Conservation (phyloP, 805 yeast genomes). For the Myxozyma neglecta region DNA sequence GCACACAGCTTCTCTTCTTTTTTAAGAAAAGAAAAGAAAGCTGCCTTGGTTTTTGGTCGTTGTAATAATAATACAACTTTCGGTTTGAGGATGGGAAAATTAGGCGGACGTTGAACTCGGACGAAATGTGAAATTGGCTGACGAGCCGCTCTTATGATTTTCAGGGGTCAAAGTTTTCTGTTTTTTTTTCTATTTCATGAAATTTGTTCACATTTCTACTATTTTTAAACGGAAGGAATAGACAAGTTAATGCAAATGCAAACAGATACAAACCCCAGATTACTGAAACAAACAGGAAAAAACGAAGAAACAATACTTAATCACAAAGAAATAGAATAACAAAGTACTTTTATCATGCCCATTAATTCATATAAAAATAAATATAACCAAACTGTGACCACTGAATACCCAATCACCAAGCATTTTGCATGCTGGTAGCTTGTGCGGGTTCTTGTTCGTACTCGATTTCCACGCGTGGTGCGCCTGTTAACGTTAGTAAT, state of each 20-base stretch:
- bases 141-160: not conserved
- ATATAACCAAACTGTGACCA: not conserved
- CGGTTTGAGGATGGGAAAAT: too few species aligned
- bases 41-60: too few species aligned
- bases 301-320: not conserved
- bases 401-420: not conserved
- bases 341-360: conserved; percentile 9
- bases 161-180: conserved; percentile 1
- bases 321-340: not conserved
- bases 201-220: too few species aligned
- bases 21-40: too few species aligned
- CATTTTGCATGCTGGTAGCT: conserved; percentile 4
- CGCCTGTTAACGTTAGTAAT: conserved; percentile 9
- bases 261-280: not conserved
- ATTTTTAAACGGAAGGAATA: not conserved
- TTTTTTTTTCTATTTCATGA: not conserved
- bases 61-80: too few species aligned
- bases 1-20: too few species aligned
- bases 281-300: not conserved
- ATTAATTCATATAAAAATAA: not conserved
- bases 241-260: not conserved
- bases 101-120: not conserved
- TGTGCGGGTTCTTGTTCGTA: conserved; percentile 63
- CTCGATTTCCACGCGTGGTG: conserved; percentile 75
- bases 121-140: not conserved